Evolutionary conservation across 345 rosid genomes (phyloP).

Genomic region (Kandelia obovata): DNA sequence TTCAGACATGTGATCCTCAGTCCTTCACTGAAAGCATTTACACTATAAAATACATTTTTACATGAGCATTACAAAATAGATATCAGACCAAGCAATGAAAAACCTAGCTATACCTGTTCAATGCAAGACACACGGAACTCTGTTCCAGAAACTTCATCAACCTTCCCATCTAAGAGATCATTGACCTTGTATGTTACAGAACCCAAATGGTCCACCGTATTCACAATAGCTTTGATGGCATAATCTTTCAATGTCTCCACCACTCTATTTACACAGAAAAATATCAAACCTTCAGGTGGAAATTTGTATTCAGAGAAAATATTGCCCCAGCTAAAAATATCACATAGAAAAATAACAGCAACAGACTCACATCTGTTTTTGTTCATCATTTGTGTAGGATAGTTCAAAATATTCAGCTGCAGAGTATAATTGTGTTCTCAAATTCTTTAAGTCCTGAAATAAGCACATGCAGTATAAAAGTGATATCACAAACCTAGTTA

Average conservation of each 20-base stretch:
- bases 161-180: constrained; percentile 79
- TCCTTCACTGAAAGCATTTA: not conserved
- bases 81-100: not conserved
- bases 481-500: not conserved
- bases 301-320: constrained; percentile 3
- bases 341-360: not conserved
- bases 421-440: constrained; percentile 80
- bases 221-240: constrained; percentile 83
- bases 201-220: constrained; percentile 94
- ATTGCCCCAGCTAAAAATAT: not conserved
- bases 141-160: constrained; percentile 72
- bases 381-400: constrained; percentile 74
- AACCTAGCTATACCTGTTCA: constrained; percentile 53
- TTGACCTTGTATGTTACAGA: constrained; percentile 85
- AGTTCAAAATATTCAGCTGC: constrained; percentile 94
- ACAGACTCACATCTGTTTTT: constrained; percentile 67
- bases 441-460: constrained; percentile 74
- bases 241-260: constrained; percentile 91
- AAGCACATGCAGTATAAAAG: not conserved
- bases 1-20: not conserved
- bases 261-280: constrained; percentile 48
- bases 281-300: not conserved
- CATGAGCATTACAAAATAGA: not conserved
- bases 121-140: constrained; percentile 80
- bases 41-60: not conserved